Conservation (phyloP, 495 filamentous ascomycete genomes). For the Penicillium cataractarum region DNA sequence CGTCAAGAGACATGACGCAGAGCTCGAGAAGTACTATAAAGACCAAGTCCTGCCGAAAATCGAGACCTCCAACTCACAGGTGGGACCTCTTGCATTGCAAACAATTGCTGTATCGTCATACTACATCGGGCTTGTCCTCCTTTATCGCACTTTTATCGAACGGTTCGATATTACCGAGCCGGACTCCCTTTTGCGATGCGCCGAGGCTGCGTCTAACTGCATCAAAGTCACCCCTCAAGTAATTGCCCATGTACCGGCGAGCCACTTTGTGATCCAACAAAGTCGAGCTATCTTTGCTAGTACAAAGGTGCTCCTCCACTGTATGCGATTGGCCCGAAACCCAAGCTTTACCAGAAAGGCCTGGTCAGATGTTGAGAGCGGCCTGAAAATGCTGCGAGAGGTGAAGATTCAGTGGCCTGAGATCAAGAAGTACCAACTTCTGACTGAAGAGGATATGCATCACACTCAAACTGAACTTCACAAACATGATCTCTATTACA, state of each 20-base stretch:
- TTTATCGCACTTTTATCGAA: neutral
- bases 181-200: neutral
- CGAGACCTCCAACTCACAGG: neutral
- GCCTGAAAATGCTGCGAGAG: slow-evolving; percentile 14
- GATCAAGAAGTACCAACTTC: slow-evolving; percentile 17
- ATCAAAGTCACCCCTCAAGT: neutral
- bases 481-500: neutral
- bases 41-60: neutral
- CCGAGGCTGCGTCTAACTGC: neutral
- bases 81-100: neutral
- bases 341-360: slow-evolving; percentile 1
- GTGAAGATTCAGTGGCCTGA: slow-evolving; percentile 23
- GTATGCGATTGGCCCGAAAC: neutral
- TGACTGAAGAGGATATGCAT: slow-evolving; percentile 12
- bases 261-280: neutral
- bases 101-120: neutral
- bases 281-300: neutral
- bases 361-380: slow-evolving; percentile 17
- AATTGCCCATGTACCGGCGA: neutral
- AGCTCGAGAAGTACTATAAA: neutral
- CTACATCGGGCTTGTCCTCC: neutral
- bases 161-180: neutral
- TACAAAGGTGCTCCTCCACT: neutral
- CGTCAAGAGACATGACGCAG: neutral
- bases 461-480: neutral